Conservation (phyloP, 2,329 filamentous ascomycete genomes). For the Exophiala oligosperma region DNA sequence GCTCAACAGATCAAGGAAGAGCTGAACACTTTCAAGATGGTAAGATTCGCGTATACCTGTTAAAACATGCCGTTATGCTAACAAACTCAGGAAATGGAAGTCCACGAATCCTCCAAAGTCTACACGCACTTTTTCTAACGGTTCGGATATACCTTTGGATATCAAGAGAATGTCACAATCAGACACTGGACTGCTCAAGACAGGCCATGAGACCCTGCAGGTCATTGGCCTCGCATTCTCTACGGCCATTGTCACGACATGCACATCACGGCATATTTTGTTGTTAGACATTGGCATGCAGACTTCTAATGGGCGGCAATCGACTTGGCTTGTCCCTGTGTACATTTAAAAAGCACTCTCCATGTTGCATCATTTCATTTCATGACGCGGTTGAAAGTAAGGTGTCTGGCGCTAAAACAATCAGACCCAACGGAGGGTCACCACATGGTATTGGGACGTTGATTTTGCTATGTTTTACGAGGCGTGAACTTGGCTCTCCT, state of each 20-base stretch:
- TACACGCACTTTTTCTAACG: constrained; percentile 97
- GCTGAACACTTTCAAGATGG: constrained; percentile 99
- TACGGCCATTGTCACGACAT: constrained; percentile 24
- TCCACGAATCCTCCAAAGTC: constrained; percentile 97
- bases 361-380: constrained; percentile 25
- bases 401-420: constrained; percentile 22
- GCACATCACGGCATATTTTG: constrained; percentile 24
- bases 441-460: constrained; percentile 2
- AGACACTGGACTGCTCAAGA: neutral
- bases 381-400: constrained; percentile 25
- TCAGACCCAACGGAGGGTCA: constrained; percentile 10
- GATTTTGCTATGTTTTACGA: neutral
- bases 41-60: constrained; percentile 46
- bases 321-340: constrained; percentile 16
- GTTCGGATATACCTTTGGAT: constrained; percentile 15
- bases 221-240: constrained; percentile 21
- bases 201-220: neutral
- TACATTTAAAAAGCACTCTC: constrained; percentile 27
- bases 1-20: constrained; percentile 99
- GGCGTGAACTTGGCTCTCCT: neutral
- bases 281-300: constrained; percentile 19
- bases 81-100: constrained; percentile 87
- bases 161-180: constrained; percentile 8
- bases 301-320: constrained; percentile 12
- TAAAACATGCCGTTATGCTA: constrained; percentile 35